Evolutionary conservation across 2,329 filamentous ascomycete species (phyloP).

Genomic region (Sphaceloma murrayae): DNA sequence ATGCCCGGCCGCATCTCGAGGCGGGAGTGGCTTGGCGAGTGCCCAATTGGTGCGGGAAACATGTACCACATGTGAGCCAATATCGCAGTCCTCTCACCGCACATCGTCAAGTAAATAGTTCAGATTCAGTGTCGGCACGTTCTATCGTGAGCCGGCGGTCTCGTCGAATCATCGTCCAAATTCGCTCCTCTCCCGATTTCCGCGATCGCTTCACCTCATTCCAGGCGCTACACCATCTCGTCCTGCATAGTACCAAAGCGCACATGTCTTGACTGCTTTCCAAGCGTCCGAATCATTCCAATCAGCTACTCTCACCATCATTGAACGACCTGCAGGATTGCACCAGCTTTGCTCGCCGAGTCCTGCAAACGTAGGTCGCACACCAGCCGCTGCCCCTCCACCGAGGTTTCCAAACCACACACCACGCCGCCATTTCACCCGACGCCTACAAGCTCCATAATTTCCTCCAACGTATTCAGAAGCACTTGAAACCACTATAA

Average conservation of each 20-base stretch:
- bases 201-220: conserved; percentile 15
- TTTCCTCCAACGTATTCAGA: background rate
- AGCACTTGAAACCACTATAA: conserved; percentile 2
- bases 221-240: conserved; percentile 6
- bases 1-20: too few species aligned
- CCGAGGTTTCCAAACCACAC: conserved; percentile 14
- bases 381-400: conserved; percentile 9
- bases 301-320: conserved; percentile 1
- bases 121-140: too few species aligned
- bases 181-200: conserved; percentile 12
- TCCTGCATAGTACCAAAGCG: background rate
- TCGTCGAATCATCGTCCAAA: conserved; percentile 11
- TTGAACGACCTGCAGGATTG: background rate
- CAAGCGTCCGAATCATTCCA: background rate
- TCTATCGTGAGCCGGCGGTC: too few species aligned
- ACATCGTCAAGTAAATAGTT: too few species aligned
- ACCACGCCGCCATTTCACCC: background rate
- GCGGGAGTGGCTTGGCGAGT: too few species aligned
- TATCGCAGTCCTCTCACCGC: background rate
- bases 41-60: conserved; percentile 3
- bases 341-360: background rate
- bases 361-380: conserved; percentile 10
- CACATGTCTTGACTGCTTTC: background rate
- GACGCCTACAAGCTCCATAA: too few species aligned
- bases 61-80: background rate